Conservation (phyloP, 345 rosid genomes). For the Euphorbia lathyris region DNA sequence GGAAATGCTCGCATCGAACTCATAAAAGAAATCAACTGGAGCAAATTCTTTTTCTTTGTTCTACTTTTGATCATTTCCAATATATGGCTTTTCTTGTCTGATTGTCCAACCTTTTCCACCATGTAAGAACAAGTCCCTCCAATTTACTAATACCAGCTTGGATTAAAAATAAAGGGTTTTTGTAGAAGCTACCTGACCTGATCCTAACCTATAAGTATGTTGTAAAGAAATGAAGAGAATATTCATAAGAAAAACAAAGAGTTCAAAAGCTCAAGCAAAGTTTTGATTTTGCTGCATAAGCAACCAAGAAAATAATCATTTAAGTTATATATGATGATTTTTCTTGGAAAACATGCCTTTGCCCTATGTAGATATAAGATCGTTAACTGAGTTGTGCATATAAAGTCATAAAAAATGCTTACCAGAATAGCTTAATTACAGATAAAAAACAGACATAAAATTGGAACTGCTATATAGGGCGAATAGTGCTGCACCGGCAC, state of each 20-base stretch:
- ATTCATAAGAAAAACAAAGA: neutral
- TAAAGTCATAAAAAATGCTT: neutral
- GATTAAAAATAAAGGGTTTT: neutral
- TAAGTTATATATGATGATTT: neutral
- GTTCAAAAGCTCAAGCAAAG: neutral
- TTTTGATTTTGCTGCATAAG: neutral
- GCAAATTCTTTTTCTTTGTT: neutral
- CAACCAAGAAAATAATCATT: neutral
- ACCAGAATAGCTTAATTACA: neutral
- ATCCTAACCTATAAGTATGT: neutral
- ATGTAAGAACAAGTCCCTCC: neutral
- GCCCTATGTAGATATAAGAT: neutral
- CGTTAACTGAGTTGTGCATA: neutral
- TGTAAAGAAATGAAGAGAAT: neutral
- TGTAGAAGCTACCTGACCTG: neutral
- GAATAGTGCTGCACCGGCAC: neutral
- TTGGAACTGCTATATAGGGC: neutral
- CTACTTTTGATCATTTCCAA: neutral
- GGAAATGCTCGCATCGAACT: neutral
- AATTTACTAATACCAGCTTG: neutral
- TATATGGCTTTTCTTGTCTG: neutral
- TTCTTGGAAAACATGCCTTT: neutral
- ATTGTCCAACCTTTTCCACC: neutral
- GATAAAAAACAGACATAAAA: neutral
- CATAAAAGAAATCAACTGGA: neutral